A percentile compares a stretch with the other conserved stretches of the same genome.
Conservation (phyloP, 495 filamentous ascomycete genomes). For the Talaromyces liani region DNA sequence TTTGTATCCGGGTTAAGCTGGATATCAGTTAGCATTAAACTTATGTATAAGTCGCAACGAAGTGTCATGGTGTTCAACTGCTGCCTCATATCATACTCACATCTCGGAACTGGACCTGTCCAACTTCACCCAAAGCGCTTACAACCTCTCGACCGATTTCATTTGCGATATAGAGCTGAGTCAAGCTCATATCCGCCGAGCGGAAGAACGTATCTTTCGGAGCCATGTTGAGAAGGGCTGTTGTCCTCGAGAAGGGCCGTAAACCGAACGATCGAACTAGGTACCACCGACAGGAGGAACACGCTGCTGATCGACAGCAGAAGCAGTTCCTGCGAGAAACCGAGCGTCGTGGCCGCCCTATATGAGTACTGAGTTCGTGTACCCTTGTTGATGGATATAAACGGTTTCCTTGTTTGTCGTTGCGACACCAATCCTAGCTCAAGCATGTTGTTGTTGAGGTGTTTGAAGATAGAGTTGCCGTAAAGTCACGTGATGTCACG, state of each 20-base stretch:
- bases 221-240: conserved; percentile 32
- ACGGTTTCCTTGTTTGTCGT: background rate
- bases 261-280: background rate
- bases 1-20: conserved; percentile 87
- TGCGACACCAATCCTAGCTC: background rate
- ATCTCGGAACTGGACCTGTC: conserved; percentile 93
- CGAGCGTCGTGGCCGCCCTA: background rate
- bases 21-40: conserved; percentile 4
- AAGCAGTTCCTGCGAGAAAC: background rate
- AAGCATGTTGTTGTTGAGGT: background rate
- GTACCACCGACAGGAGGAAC: background rate
- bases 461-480: too few relatives aligned
- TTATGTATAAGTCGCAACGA: background rate
- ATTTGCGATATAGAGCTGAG: conserved; percentile 97
- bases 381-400: background rate
- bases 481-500: too few relatives aligned
- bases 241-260: background rate
- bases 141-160: conserved; percentile 98
- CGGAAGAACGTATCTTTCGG: conserved; percentile 92
- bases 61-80: background rate
- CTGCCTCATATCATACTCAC: conserved; percentile 42
- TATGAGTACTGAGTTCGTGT: background rate
- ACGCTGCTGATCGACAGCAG: background rate
- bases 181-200: conserved; percentile 99
- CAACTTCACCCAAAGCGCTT: conserved; percentile 91